phyloP scores from a whole-genome alignment of 176 grass and related monocot species.

The Chloris gayana region DNA sequence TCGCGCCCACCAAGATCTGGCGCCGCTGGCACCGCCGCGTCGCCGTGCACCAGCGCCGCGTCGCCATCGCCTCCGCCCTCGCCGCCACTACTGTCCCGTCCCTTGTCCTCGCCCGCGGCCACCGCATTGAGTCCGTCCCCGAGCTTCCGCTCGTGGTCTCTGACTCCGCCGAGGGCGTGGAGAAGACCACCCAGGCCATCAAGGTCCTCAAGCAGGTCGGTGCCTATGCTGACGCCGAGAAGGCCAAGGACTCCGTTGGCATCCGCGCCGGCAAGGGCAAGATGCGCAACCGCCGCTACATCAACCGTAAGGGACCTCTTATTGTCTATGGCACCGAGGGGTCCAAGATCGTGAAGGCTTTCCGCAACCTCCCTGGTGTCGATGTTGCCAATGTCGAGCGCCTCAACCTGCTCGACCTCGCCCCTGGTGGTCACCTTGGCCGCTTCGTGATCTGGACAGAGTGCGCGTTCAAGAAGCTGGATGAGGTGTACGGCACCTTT shows the following conservation, averaged over 20 bases:
- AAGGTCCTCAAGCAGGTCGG: slow-evolving; percentile 81
- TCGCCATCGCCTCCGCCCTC: slow-evolving; percentile 63
- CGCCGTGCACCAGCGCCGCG: slow-evolving; percentile 60
- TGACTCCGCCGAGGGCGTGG: slow-evolving; percentile 59
- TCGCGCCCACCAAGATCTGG: slow-evolving; percentile 80
- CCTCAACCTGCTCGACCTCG: slow-evolving; percentile 84
- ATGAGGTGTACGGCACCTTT: slow-evolving; percentile 70
- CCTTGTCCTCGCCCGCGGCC: slow-evolving; percentile 74
- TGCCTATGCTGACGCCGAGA: slow-evolving; percentile 71
- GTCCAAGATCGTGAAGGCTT: slow-evolving; percentile 88
- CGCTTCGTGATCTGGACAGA: slow-evolving; percentile 93
- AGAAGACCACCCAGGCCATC: slow-evolving; percentile 89
- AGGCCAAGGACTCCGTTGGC: slow-evolving; percentile 74
- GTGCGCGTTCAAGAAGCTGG: slow-evolving; percentile 87
- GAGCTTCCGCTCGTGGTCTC: slow-evolving; percentile 83
- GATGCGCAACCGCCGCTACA: slow-evolving; percentile 84
- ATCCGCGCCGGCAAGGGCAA: slow-evolving; percentile 80
- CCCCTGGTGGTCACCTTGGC: slow-evolving; percentile 83
- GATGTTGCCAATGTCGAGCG: slow-evolving; percentile 83
- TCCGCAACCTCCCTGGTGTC: slow-evolving; percentile 83
- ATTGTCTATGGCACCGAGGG: slow-evolving; percentile 82
- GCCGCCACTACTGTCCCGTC: slow-evolving; percentile 73
- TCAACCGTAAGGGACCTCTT: slow-evolving; percentile 82
- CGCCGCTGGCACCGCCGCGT: slow-evolving; percentile 71
- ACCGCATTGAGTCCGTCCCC: slow-evolving; percentile 65